Conservation (phyloP, 805 yeast genomes). For the Candida namnaoensis region DNA sequence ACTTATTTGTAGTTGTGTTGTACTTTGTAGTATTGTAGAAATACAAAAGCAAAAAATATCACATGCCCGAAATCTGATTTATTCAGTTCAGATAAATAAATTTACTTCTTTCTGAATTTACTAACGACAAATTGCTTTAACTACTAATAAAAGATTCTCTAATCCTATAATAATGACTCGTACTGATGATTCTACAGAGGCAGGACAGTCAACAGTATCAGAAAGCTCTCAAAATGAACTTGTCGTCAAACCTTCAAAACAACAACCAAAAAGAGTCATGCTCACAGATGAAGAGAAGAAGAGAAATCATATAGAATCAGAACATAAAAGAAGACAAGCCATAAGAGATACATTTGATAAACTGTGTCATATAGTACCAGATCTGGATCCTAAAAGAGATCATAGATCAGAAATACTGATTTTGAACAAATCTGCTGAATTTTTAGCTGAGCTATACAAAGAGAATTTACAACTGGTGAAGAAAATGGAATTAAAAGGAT, state of each 20-base stretch:
- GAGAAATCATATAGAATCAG: constrained; percentile 79
- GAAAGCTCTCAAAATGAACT: too few species aligned
- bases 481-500: constrained; percentile 28
- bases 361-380: constrained; percentile 70
- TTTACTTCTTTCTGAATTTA: too few species aligned
- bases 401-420: constrained; percentile 76
- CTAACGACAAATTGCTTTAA: too few species aligned
- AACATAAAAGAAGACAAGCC: constrained; percentile 79
- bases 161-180: too few species aligned
- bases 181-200: too few species aligned
- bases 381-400: constrained; percentile 48
- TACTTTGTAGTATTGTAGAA: too few species aligned
- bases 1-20: too few species aligned
- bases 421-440: constrained; percentile 53
- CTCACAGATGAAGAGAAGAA: constrained; percentile 28
- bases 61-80: too few species aligned
- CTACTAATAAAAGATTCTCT: too few species aligned
- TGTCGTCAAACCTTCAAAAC: constrained; percentile 2
- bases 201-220: too few species aligned
- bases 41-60: too few species aligned
- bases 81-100: too few species aligned
- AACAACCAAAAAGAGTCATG: constrained; percentile 1
- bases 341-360: constrained; percentile 77
- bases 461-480: constrained; percentile 40
- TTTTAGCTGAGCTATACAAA: constrained; percentile 38